These are phyloP conservation scores for Saturnispora zaruensis DNA, from an alignment of 805 yeast genomes.

Conservation along the genomic window DNA sequence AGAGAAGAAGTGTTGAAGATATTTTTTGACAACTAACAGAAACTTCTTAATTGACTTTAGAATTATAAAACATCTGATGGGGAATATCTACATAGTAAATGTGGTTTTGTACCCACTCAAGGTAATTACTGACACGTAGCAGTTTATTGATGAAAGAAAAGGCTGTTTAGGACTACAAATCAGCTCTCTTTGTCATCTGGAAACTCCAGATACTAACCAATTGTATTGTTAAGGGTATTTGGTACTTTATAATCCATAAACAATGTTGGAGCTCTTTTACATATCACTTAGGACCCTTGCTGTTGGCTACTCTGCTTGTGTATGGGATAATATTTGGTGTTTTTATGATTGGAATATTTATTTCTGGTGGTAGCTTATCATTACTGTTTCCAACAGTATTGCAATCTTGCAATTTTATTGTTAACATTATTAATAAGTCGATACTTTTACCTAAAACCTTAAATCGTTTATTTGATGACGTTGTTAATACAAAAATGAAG, in stretches of 20 bases:
- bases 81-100: background rate
- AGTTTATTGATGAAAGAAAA: background rate
- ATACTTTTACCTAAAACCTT: constrained; percentile 28
- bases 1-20: background rate
- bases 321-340: constrained; percentile 15
- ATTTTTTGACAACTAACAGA: background rate
- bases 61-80: background rate
- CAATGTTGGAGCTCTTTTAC: constrained; percentile 23
- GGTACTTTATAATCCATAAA: constrained; percentile 18
- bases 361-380: constrained; percentile 22
- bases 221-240: constrained; percentile 19
- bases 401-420: constrained; percentile 26
- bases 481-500: constrained; percentile 18
- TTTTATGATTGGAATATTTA: constrained; percentile 13
- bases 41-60: background rate
- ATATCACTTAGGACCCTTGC: constrained; percentile 18
- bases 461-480: constrained; percentile 26
- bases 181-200: background rate
- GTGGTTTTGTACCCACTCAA: constrained; percentile 11
- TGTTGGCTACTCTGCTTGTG: constrained; percentile 15
- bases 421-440: constrained; percentile 22
- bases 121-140: background rate
- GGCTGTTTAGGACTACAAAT: background rate
- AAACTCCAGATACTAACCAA: background rate
- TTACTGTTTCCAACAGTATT: constrained; percentile 21